phyloP scores from a whole-genome alignment of 805 yeast genomes.

The Hyphopichia homilentoma region DNA sequence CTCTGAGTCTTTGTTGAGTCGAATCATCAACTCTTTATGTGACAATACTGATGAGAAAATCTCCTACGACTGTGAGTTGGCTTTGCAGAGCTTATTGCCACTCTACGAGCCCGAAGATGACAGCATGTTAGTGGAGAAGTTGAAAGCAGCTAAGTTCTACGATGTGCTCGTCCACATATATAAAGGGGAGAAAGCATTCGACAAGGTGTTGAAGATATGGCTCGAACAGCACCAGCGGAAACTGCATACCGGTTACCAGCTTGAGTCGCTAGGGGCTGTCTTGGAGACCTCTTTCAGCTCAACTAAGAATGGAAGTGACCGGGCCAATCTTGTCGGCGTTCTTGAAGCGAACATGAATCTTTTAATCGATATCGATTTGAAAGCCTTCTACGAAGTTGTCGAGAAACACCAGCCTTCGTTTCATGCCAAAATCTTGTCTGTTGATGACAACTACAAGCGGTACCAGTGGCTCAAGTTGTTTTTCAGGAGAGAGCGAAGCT shows the following conservation, averaged over 20 bases:
- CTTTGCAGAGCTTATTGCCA: conserved; percentile 68
- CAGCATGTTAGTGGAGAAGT: conserved; percentile 43
- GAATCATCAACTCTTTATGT: conserved; percentile 50
- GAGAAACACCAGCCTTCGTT: conserved; percentile 33
- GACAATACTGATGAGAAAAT: conserved; percentile 25
- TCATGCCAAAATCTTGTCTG: conserved; percentile 32
- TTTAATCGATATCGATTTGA: conserved; percentile 25
- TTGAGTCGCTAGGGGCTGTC: conserved; percentile 15
- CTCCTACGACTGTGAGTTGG: conserved; percentile 66
- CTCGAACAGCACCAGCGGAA: conserved; percentile 18
- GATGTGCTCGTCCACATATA: conserved; percentile 59
- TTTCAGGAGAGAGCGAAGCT: not conserved
- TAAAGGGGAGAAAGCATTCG: conserved; percentile 46
- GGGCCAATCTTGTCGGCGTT: conserved; percentile 17
- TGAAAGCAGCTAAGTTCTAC: conserved; percentile 53
- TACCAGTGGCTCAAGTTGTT: conserved; percentile 21
- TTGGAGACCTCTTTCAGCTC: conserved; percentile 21
- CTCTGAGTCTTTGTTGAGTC: conserved; percentile 53
- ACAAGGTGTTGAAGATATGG: conserved; percentile 57
- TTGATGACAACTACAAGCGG: conserved; percentile 18
- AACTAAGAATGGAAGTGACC: conserved; percentile 17
- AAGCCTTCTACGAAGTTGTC: conserved; percentile 33
- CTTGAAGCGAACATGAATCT: conserved; percentile 20
- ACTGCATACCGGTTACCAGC: conserved; percentile 5
- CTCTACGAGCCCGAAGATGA: conserved; percentile 58